Evolutionary conservation across 106 monocot species (phyloP).

Genomic region (Dendrobium catenatum): DNA sequence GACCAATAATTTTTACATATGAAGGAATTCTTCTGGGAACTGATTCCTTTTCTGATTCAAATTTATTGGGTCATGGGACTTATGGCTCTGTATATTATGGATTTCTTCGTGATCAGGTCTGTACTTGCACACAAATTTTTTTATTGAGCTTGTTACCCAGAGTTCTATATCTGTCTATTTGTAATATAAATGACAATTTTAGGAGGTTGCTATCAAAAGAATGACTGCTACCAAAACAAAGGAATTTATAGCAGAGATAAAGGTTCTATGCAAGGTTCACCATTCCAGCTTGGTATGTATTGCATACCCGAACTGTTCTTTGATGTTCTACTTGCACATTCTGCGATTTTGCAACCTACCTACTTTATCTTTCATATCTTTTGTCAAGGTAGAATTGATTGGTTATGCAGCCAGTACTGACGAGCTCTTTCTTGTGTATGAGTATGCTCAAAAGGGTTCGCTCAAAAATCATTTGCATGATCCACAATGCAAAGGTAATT

Average conservation of each 20-base stretch:
- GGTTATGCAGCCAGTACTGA: slow-evolving; percentile 84
- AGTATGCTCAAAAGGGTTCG: slow-evolving; percentile 95
- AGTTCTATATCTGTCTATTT: neutral
- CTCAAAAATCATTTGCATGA: slow-evolving; percentile 93
- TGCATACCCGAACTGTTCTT: neutral
- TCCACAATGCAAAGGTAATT: slow-evolving; percentile 71
- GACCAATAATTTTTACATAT: slow-evolving; percentile 75
- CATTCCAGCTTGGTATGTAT: slow-evolving; percentile 88
- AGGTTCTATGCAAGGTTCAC: slow-evolving; percentile 93
- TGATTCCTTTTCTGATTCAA: slow-evolving; percentile 79
- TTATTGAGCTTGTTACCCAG: neutral
- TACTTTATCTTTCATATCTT: slow-evolving; percentile 21
- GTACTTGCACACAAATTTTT: slow-evolving; percentile 4
- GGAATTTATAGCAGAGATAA: slow-evolving; percentile 93
- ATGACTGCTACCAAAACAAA: slow-evolving; percentile 96
- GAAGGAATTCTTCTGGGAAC: slow-evolving; percentile 75
- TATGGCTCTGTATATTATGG: slow-evolving; percentile 97
- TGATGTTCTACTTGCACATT: neutral
- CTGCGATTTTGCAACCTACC: slow-evolving; percentile 3
- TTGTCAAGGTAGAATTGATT: slow-evolving; percentile 99
- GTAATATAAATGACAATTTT: neutral
- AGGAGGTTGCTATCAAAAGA: slow-evolving; percentile 98
- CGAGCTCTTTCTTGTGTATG: slow-evolving; percentile 91
- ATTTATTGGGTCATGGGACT: slow-evolving; percentile 92
- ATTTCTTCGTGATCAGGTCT: slow-evolving; percentile 88